Percentiles rank a stretch among this genome's conserved stretches.
These are phyloP conservation scores for Limnomonas spitsbergensis DNA, from an alignment of 139 green algal species.

Conservation along the genomic window DNA sequence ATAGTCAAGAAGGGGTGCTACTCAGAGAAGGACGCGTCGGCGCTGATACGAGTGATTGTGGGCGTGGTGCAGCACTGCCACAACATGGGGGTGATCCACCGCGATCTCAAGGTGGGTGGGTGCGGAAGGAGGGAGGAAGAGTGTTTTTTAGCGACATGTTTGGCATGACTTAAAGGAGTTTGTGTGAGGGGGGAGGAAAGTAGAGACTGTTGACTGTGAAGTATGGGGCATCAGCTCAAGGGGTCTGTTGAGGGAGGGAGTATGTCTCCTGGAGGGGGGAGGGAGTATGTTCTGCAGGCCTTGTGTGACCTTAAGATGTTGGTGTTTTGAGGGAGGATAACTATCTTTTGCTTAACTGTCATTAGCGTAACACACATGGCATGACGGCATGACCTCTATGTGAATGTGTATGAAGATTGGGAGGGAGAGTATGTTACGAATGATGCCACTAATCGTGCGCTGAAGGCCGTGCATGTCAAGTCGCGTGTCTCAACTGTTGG, in stretches of 20 bases:
- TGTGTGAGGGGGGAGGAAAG: background rate
- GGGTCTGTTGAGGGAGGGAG: background rate
- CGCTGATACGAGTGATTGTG: constrained; percentile 69
- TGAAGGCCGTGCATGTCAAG: too few relatives aligned
- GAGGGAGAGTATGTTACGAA: too few relatives aligned
- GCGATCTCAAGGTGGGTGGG: constrained; percentile 60
- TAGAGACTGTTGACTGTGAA: background rate
- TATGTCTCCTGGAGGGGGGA: background rate
- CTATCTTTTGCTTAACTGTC: too few relatives aligned
- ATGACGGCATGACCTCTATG: too few relatives aligned
- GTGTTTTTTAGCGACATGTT: background rate
- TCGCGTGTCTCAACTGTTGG: too few relatives aligned
- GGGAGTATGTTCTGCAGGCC: background rate
- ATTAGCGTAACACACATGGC: too few relatives aligned
- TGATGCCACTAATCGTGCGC: too few relatives aligned
- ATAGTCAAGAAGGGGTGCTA: constrained; percentile 86
- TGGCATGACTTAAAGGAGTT: background rate
- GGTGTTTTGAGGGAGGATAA: too few relatives aligned
- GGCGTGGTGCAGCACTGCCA: constrained; percentile 88
- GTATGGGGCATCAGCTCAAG: too few relatives aligned
- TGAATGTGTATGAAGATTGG: too few relatives aligned
- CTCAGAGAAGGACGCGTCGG: constrained; percentile 72
- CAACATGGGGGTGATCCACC: constrained; percentile 84
- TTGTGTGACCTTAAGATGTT: background rate
- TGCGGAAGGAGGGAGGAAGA: background rate